A percentile compares a stretch with the other conserved stretches of the same genome.
Evolutionary conservation across 2,329 filamentous ascomycete species (phyloP).

Genomic region (Tolypocladium sp.): DNA sequence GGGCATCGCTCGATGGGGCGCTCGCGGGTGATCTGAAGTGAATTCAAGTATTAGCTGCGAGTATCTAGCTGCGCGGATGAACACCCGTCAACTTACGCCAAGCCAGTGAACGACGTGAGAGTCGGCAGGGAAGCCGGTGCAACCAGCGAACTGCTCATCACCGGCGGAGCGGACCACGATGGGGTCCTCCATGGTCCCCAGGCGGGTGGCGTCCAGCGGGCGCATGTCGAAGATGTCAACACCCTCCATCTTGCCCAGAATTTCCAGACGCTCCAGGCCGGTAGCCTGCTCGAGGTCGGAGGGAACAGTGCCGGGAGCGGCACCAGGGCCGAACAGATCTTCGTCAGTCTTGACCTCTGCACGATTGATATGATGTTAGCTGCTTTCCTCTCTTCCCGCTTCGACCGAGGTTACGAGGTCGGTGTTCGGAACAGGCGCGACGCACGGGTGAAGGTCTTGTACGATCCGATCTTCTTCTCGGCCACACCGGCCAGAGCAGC

Average conservation of each 20-base stretch:
- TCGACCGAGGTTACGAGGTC: constrained; percentile 14
- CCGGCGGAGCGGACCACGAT: constrained; percentile 86
- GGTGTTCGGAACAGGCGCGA: constrained; percentile 10
- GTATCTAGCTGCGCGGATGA: neutral
- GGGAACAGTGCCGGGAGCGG: constrained; percentile 71
- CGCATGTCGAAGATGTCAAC: constrained; percentile 98
- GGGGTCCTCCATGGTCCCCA: constrained; percentile 85
- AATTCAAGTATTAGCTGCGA: neutral
- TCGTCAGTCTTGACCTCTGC: constrained; percentile 72
- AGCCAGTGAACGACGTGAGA: constrained; percentile 89
- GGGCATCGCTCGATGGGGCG: constrained; percentile 91
- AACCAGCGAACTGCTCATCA: constrained; percentile 93
- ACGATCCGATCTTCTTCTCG: constrained; percentile 36
- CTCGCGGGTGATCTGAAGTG: constrained; percentile 64
- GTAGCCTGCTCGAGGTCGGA: constrained; percentile 94
- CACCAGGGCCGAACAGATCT: constrained; percentile 84
- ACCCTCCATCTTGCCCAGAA: constrained; percentile 98
- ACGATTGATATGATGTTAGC: constrained; percentile 10
- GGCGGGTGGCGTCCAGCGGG: constrained; percentile 83
- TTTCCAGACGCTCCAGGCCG: constrained; percentile 96
- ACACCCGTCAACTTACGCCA: constrained; percentile 51
- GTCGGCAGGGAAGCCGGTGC: constrained; percentile 89
- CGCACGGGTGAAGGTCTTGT: constrained; percentile 40
- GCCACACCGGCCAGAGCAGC: constrained; percentile 25
- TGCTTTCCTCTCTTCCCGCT: constrained; percentile 7